phyloP scores from a whole-genome alignment of 768 basidiomycete species.

The Xerocomellus chrysenteron region DNA sequence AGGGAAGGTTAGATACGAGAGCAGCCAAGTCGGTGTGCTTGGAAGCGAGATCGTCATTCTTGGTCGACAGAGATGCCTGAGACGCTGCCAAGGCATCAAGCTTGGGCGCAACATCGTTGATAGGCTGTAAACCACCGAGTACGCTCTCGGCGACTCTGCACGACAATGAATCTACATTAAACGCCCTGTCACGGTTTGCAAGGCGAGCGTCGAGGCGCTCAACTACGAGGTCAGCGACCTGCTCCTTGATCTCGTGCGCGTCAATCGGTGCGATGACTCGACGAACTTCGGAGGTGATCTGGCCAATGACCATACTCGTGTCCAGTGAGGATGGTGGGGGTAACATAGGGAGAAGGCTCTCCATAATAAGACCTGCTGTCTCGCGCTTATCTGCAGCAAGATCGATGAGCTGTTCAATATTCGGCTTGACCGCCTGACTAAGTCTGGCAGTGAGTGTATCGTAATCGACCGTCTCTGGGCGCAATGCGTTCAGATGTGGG shows the following conservation, averaged over 20 bases:
- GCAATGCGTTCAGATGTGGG: conserved; percentile 61
- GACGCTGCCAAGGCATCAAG: conserved; percentile 42
- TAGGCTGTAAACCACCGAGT: conserved; percentile 41
- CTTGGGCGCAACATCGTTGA: conserved; percentile 39
- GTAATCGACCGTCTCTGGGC: conserved; percentile 72
- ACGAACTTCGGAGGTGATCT: conserved; percentile 69
- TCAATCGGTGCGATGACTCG: conserved; percentile 74
- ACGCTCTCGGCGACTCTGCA: conserved; percentile 56
- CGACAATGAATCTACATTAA: conserved; percentile 60
- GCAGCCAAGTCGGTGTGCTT: conserved; percentile 42
- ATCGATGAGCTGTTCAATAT: conserved; percentile 86
- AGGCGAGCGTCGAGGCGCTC: conserved; percentile 81
- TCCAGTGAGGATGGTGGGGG: conserved; percentile 48
- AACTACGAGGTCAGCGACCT: conserved; percentile 85
- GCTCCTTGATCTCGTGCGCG: conserved; percentile 84
- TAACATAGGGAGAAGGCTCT: conserved; percentile 66
- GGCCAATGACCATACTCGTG: conserved; percentile 51
- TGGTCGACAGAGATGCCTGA: conserved; percentile 42
- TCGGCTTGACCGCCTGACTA: conserved; percentile 83
- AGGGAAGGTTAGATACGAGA: conserved; percentile 48
- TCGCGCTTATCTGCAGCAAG: conserved; percentile 87
- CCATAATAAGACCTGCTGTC: conserved; percentile 78
- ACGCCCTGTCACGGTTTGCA: conserved; percentile 70
- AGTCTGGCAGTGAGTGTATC: conserved; percentile 72
- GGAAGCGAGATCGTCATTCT: conserved; percentile 37